Base-by-base conservation (phyloP, 2,329 filamentous ascomycete genomes). In the Didymella keratinophila region DNA sequence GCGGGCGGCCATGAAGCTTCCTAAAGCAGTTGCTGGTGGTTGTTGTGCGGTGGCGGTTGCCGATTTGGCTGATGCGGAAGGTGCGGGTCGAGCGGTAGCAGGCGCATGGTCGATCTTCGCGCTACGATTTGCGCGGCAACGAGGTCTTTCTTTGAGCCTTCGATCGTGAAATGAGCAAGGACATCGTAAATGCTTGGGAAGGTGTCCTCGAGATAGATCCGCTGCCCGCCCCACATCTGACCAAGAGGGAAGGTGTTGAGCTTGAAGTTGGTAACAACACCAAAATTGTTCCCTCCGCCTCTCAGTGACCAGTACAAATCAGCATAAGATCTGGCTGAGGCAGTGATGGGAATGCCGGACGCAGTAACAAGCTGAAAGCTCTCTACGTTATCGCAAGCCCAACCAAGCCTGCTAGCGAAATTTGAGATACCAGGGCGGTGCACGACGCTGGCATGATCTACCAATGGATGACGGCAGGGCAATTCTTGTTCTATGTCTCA, bases 261-360 rank as follows among this genome's bases (percentile, higher is more conserved):
- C n/a, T 68, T 64, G 58, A 72, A 71, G 12, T 64, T 65, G 11
- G 68, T 73, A 12, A 74, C 68, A 9, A 74, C 63, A 2, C 71
- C 80, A 43, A 72, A 72, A 11, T 73, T 71, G 47, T 65, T 68
- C 0, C 69, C 68, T 18, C 70, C 71, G 11, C 76, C 75, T 51
- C 74, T 69, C 10, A 77, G 53, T 0, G 74, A 74, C 59, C 65
- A 70, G 61, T 74, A 79, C 4, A 79, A 73, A 45, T 81, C 79
- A 3, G 57, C 51, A 50, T 80, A 78, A 21, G 71, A 36, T 0
- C 51, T 58, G 6, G 54, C 23, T 12, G 48, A 59, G 8, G 56
- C 62, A 6, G 44, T 52, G 20, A 68, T 41, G 4, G 55, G 25
- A 4, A 51, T 10, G 12, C 66, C 66, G 2, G 65, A 61, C 5